phyloP scores from a whole-genome alignment of 495 filamentous ascomycete species.

The Hypoxylon fuscum region DNA sequence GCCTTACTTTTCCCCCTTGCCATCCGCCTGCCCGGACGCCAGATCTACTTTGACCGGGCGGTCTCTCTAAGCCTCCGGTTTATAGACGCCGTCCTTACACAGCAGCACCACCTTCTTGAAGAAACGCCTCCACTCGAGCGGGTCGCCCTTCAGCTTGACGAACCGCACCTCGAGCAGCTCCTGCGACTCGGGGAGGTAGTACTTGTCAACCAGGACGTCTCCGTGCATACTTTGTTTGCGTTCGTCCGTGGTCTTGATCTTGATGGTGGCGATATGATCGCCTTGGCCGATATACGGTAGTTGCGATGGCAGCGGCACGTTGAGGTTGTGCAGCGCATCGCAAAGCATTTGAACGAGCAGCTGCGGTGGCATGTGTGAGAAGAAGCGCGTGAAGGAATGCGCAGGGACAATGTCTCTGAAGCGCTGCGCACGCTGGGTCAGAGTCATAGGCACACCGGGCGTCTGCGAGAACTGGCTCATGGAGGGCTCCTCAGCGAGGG shows the following conservation, averaged over 20 bases:
- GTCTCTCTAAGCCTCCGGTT: constrained; percentile 50
- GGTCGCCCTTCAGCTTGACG: constrained; percentile 94
- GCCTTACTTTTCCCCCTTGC: too few relatives aligned
- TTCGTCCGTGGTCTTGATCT: constrained; percentile 79
- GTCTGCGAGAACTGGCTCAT: constrained; percentile 90
- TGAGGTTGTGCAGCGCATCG: constrained; percentile 83
- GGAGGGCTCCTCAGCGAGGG: constrained; percentile 85
- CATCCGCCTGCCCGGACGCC: too few relatives aligned
- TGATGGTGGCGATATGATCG: constrained; percentile 68
- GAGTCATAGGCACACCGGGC: constrained; percentile 78
- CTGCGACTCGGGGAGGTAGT: constrained; percentile 58
- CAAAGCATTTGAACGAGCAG: constrained; percentile 80
- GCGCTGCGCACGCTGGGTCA: constrained; percentile 84
- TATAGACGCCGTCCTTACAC: constrained; percentile 80
- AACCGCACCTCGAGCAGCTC: constrained; percentile 87
- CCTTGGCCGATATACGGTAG: constrained; percentile 42
- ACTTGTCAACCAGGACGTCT: constrained; percentile 80
- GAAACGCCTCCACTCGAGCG: constrained; percentile 94
- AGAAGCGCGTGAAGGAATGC: constrained; percentile 88
- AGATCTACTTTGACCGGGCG: constrained; percentile 1
- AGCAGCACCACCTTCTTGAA: constrained; percentile 91
- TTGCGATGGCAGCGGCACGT: constrained; percentile 72
- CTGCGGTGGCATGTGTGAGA: constrained; percentile 79
- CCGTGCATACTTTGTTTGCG: constrained; percentile 83
- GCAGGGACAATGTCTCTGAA: constrained; percentile 88